Conservation (phyloP, 331 rosid genomes). For the Pyrus hybrid region DNA sequence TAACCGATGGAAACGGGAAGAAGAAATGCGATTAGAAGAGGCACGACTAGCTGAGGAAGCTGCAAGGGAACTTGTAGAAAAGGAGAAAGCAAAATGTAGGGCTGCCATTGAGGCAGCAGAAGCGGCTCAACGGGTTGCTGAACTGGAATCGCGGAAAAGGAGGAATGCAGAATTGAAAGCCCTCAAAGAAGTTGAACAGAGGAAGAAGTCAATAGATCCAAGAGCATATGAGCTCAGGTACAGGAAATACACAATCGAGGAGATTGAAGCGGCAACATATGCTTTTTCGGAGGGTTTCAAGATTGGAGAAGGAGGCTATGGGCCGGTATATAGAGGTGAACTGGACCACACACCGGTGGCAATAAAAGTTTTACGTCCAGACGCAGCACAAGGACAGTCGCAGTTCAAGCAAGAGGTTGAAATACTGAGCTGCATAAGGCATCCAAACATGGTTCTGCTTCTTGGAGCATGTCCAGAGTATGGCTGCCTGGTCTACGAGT, state of each 20-base stretch:
- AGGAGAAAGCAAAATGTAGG: constrained; percentile 34
- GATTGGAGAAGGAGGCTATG: constrained; percentile 45
- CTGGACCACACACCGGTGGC: constrained; percentile 37
- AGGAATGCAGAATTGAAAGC: constrained; percentile 26
- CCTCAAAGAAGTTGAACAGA: constrained; percentile 22
- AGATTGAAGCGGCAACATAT: constrained; percentile 26
- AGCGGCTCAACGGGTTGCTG: constrained; percentile 37
- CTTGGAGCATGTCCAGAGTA: constrained; percentile 71
- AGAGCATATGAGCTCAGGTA: constrained; percentile 27
- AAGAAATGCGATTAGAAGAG: constrained; percentile 35
- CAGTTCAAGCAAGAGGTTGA: constrained; percentile 51
- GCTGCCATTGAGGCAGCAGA: constrained; percentile 52
- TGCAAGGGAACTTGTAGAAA: constrained; percentile 37
- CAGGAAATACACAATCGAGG: constrained; percentile 33
- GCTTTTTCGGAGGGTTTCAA: constrained; percentile 14
- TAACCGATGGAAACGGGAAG: constrained; percentile 48
- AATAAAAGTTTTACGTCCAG: constrained; percentile 36
- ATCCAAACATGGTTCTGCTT: constrained; percentile 82
- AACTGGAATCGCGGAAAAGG: constrained; percentile 46
- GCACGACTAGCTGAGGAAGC: constrained; percentile 33
- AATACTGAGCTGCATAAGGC: constrained; percentile 57
- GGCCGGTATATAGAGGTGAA: constrained; percentile 31
- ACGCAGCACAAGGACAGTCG: constrained; percentile 32
- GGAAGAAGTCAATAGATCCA: neutral
- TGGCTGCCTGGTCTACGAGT: constrained; percentile 67